Evolutionary conservation across 805 yeast species (phyloP).

Genomic region (Zygoascus bituminiphila): DNA sequence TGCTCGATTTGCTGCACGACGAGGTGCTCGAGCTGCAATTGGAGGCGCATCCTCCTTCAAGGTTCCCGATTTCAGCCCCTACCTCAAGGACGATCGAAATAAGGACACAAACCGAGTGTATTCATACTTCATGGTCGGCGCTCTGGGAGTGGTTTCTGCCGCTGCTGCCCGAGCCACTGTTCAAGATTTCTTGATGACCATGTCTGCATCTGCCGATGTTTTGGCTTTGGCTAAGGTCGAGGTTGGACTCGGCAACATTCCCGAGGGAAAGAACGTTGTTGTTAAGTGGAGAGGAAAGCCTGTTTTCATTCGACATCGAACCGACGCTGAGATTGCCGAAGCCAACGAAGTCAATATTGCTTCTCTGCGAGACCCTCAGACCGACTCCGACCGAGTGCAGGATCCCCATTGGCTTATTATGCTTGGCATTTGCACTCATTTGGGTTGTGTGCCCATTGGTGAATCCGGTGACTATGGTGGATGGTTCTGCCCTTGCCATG

Average conservation of each 20-base stretch:
- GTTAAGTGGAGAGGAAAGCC: constrained; percentile 99
- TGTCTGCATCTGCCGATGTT: constrained; percentile 98
- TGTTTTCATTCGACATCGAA: constrained; percentile 98
- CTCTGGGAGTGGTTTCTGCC: constrained; percentile 81
- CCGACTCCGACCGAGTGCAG: constrained; percentile 86
- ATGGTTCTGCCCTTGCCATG: constrained; percentile 99
- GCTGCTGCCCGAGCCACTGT: constrained; percentile 96
- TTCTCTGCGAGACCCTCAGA: constrained; percentile 86
- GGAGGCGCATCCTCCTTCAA: constrained; percentile 61
- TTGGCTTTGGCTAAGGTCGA: constrained; percentile 99
- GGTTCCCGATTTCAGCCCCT: constrained; percentile 83
- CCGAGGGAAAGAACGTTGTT: constrained; percentile 95
- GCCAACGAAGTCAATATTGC: constrained; percentile 78
- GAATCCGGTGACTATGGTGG: constrained; percentile 99
- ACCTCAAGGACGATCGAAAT: constrained; percentile 62
- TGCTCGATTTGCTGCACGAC: constrained; percentile 6
- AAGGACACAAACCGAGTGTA: constrained; percentile 75
- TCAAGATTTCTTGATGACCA: constrained; percentile 77
- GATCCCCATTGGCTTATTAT: constrained; percentile 98
- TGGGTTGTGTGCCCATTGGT: constrained; percentile 99
- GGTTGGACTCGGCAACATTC: constrained; percentile 86
- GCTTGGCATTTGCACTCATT: constrained; percentile 99
- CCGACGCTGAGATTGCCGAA: constrained; percentile 84
- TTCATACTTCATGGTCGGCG: constrained; percentile 96
- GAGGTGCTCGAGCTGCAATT: constrained; percentile 5